These are phyloP conservation scores for Auricularia auricula-judae DNA, from an alignment of 768 basidiomycete genomes.

Conservation along the genomic window DNA sequence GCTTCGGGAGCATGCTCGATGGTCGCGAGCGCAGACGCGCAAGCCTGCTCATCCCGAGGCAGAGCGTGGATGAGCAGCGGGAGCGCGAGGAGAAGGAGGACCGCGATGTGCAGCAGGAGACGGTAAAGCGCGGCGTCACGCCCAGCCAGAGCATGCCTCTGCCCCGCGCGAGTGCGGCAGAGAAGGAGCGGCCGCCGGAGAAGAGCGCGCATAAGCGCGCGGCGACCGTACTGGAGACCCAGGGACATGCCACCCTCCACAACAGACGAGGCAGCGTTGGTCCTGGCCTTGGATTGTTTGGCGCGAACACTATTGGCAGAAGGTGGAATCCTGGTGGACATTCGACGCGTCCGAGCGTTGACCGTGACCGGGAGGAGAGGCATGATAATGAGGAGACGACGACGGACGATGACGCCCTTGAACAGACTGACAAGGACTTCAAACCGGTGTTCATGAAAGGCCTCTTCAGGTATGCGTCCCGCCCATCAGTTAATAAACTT, in stretches of 20 bases:
- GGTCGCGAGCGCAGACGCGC: constrained; percentile 1
- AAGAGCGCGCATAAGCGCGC: constrained; percentile 32
- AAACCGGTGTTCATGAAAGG: constrained; percentile 96
- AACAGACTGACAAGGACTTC: constrained; percentile 54
- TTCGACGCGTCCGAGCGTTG: neutral
- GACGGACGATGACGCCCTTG: constrained; percentile 15
- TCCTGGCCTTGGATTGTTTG: constrained; percentile 1
- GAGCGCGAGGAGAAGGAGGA: neutral
- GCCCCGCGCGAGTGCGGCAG: constrained; percentile 12
- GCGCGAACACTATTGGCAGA: constrained; percentile 1
- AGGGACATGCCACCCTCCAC: neutral
- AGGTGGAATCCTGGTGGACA: neutral
- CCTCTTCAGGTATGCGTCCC: constrained; percentile 63
- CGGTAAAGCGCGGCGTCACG: neutral
- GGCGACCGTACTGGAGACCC: neutral
- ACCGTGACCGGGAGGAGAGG: constrained; percentile 7
- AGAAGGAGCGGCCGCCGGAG: constrained; percentile 21
- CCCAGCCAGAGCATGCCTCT: neutral
- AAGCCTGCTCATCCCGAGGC: neutral
- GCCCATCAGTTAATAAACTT: constrained; percentile 1
- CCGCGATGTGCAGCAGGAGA: neutral
- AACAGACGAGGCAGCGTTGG: neutral
- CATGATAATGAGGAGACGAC: constrained; percentile 18
- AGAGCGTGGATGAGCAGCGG: constrained; percentile 7
- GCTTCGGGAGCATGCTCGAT: constrained; percentile 4